Base-by-base conservation (phyloP, 441 rosid species). In the Gossypium schwendimanii region DNA sequence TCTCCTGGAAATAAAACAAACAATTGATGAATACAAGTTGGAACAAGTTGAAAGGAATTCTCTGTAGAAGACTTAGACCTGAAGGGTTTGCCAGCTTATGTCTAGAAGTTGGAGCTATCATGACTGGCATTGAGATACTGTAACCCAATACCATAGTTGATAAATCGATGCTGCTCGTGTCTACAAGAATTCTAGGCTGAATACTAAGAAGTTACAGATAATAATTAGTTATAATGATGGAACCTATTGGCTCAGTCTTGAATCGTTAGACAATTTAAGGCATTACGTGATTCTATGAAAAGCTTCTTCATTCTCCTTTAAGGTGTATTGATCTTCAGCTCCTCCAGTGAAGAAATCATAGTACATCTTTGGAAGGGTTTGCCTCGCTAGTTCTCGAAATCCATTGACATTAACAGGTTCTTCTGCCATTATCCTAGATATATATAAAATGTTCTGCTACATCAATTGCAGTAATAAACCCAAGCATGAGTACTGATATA, bases 81-180 rank as follows among this genome's bases (percentile, higher is more conserved):
- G 90, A 79, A 41, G 88, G 89, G 70, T 88, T 88, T 39, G 98
- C 97, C 45, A 89, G 69, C 87, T 81, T 69, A 69, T 91, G 98
- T 47, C 6, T n/a, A 10, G 81, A 75, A 41, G 96, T 91, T 60
- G 98, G 98, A 75, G 98, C 94, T 76, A 91, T 79, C 89, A 93
- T 81, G 73, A 91, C 78, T 0, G 98, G 94, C 11, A 87, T 79
- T 8, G 97, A 87, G 80, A 89, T 81, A 0, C 67, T 77, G 63
- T 86, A 79, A 62, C 94, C 96, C 73, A 93, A 61, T 41, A 91
- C 69, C 0, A 70, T 82, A 3, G 91, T 85, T 0, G 91, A 83
- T 79, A 85, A 77, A 65, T 74, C 81, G 47, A 89, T 83, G 69
- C 69, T 84, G 78, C 91, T 91, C 23, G 84, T 90, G 73, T 87